These are phyloP conservation scores for Ogataea philodendri DNA, from an alignment of 805 yeast genomes.

Conservation along the genomic window DNA sequence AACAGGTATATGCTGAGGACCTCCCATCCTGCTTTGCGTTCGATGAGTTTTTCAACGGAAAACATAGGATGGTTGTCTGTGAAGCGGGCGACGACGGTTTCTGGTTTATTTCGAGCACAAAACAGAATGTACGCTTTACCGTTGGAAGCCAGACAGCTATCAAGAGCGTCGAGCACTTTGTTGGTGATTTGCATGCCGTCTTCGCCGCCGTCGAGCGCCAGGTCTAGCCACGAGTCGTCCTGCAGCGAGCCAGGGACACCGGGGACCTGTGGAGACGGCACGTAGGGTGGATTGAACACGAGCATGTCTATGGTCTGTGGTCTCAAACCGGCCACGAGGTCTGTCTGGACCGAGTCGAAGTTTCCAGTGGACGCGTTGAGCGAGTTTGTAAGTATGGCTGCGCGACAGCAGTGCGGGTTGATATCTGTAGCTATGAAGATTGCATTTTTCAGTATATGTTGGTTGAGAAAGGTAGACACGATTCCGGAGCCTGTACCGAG, in stretches of 20 bases:
- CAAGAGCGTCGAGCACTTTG: conserved; percentile 53
- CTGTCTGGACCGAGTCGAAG: conserved; percentile 55
- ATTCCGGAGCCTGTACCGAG: conserved; percentile 93
- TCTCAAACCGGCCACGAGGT: conserved; percentile 52
- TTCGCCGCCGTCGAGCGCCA: conserved; percentile 86
- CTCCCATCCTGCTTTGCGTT: conserved; percentile 95
- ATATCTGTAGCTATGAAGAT: conserved; percentile 72
- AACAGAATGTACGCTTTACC: conserved; percentile 89
- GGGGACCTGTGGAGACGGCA: conserved; percentile 82
- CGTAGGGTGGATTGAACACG: conserved; percentile 95
- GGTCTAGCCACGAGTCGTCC: conserved; percentile 68
- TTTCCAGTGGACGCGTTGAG: conserved; percentile 23
- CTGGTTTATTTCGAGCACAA: conserved; percentile 88
- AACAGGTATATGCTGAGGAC: conserved; percentile 75
- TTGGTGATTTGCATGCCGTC: conserved; percentile 89
- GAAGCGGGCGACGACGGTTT: conserved; percentile 51
- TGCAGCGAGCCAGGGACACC: conserved; percentile 42
- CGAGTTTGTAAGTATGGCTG: conserved; percentile 43
- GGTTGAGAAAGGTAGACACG: conserved; percentile 72
- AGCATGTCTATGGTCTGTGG: conserved; percentile 59
- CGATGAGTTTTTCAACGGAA: conserved; percentile 50
- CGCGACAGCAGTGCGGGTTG: conserved; percentile 70
- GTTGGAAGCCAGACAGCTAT: conserved; percentile 44
- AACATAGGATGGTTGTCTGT: conserved; percentile 38
- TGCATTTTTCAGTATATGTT: conserved; percentile 51